Evolutionary conservation across 108 stramenopile species (phyloP), one percentile per base, ranked within the genome.

Genomic region (Discostella stelligeroides): DNA sequence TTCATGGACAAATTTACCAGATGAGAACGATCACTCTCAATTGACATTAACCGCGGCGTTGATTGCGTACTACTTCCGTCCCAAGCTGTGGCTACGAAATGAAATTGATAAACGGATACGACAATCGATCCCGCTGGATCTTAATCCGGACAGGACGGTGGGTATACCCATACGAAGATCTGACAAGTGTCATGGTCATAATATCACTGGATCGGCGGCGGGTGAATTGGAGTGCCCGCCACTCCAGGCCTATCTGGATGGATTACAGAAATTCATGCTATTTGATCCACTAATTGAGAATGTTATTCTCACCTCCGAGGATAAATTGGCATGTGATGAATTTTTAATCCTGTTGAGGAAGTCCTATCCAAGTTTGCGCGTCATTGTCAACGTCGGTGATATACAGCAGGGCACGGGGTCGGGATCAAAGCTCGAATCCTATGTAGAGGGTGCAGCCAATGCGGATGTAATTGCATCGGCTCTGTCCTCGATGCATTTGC

Each of bases 321-420:
- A 77, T 17, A 70, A 65, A 27, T 46, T 56, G 14, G 76, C 76
- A 7, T 70, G 68, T 59, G 69, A 70, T 57, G 76, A 77, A 55
- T 77, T 77, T 45, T 18, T 77, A 18, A 24, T 12, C 10, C 27
- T 77, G 45, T 3, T 77, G 17, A 49, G 62, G 58, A 58, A 62
- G 17, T 68, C 70, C 20, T 49, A 70, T 17, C 76, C 76, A 3
- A 17, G 20, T 11, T 21, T 77, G 1, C 56, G 76, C 8, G 46
- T 70, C 4, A 42, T 77, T 15, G 24, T 51, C 1, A 77, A 77
- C 68, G 58, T 70, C 17, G 76, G 69, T 2, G 76, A 77, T 59
- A 57, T 70, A 14, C 76, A 77, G 41, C 76, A 77, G 58, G 76
- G 76, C 13, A 77, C 76, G 10, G 76, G 76, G 6, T 77, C 76